Evolutionary conservation across 495 filamentous ascomycete genomes (phyloP).

Genomic region (Xylaria venustula): DNA sequence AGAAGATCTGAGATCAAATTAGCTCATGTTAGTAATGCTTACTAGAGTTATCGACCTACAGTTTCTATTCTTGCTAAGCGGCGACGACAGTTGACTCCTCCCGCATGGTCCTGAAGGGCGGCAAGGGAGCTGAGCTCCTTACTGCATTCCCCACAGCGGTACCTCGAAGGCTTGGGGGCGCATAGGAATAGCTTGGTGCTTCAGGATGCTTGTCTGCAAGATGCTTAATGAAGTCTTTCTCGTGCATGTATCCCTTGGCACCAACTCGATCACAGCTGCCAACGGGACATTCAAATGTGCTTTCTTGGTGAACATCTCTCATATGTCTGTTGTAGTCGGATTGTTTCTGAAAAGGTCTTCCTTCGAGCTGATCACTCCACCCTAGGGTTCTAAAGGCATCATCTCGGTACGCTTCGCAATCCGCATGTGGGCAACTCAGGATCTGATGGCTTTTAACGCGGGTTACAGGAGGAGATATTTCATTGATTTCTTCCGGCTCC

Average conservation of each 20-base stretch:
- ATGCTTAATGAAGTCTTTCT: constrained; percentile 32
- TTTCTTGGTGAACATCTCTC: constrained; percentile 32
- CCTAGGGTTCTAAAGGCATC: not conserved
- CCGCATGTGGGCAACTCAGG: constrained; percentile 4
- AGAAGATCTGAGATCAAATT: too few relatives aligned
- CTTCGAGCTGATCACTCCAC: not conserved
- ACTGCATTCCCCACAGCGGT: not conserved
- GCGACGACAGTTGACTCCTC: too few relatives aligned
- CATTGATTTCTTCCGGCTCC: constrained; percentile 14
- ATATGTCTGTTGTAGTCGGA: constrained; percentile 35
- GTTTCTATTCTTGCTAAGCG: too few relatives aligned
- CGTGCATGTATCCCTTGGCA: constrained; percentile 32
- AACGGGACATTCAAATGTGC: constrained; percentile 29
- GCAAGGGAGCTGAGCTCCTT: not conserved
- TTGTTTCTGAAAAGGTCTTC: constrained; percentile 22
- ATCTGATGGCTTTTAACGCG: not conserved
- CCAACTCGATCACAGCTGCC: constrained; percentile 33
- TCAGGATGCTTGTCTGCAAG: constrained; percentile 22
- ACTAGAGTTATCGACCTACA: too few relatives aligned
- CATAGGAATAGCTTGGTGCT: constrained; percentile 1
- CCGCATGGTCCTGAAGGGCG: not conserved
- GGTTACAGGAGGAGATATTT: not conserved
- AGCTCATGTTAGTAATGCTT: too few relatives aligned
- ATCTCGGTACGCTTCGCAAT: constrained; percentile 16
- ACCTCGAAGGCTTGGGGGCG: not conserved